A percentile compares a stretch with the other conserved stretches of the same genome.
Evolutionary conservation across 139 green algal genomes (phyloP).

Genomic region (Tetradesmus lagerheimii): DNA sequence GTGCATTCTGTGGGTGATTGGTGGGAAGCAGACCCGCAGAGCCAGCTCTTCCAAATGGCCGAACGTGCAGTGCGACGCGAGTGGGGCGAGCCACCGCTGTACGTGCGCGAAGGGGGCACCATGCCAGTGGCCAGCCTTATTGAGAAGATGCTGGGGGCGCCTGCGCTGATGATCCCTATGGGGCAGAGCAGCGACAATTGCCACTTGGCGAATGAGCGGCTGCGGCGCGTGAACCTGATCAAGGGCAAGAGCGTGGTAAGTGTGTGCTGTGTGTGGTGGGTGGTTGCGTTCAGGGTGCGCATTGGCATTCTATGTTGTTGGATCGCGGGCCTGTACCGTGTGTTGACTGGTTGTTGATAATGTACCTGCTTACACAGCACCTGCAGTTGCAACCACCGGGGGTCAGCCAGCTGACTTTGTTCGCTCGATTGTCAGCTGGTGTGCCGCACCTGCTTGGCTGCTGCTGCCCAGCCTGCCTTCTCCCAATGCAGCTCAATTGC

Average conservation of each 20-base stretch:
- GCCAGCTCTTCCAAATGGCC: conserved; percentile 78
- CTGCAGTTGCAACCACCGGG: too few species aligned
- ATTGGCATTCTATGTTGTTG: too few species aligned
- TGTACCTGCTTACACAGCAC: too few species aligned
- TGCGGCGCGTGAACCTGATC: conserved; percentile 86
- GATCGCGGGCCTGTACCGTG: too few species aligned
- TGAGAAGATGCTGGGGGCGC: conserved; percentile 89
- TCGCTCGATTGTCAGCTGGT: too few species aligned
- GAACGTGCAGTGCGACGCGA: conserved; percentile 79
- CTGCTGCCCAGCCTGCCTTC: too few species aligned
- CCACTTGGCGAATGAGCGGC: conserved; percentile 94
- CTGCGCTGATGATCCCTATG: conserved; percentile 94
- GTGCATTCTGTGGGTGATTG: conserved; percentile 88
- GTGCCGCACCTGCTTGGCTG: too few species aligned
- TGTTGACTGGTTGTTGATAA: too few species aligned
- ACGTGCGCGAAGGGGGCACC: conserved; percentile 88
- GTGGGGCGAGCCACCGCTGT: conserved; percentile 85
- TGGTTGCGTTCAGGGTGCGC: neutral
- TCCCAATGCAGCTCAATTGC: too few species aligned
- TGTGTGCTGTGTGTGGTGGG: neutral
- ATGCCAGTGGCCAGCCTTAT: conserved; percentile 93
- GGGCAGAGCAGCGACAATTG: conserved; percentile 89
- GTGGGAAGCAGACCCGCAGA: conserved; percentile 87
- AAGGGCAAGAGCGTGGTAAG: conserved; percentile 87
- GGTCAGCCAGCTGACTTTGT: too few species aligned